phyloP scores from a whole-genome alignment of 1,284 basidiomycete genomes.

The Microbotryum scabiosae region DNA sequence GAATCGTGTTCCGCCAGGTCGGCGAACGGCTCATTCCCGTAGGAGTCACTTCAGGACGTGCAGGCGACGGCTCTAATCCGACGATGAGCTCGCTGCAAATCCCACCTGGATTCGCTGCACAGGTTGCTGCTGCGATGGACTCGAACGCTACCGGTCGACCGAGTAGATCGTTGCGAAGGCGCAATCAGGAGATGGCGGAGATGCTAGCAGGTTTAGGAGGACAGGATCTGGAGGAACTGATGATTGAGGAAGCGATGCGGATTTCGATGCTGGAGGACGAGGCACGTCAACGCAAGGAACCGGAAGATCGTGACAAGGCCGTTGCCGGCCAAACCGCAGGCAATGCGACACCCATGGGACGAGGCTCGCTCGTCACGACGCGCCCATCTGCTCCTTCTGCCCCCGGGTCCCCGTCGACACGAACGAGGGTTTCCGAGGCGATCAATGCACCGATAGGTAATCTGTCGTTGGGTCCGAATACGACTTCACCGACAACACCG shows the following conservation, averaged over 20 bases:
- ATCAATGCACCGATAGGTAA: conserved; percentile 7
- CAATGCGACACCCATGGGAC: not conserved
- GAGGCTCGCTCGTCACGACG: no score
- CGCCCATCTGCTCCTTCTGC: no score
- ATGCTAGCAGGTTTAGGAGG: conserved; percentile 21
- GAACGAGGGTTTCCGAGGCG: conserved; percentile 17
- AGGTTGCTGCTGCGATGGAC: conserved; percentile 49
- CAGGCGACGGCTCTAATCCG: conserved; percentile 48
- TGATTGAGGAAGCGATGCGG: conserved; percentile 99
- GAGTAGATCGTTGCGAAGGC: conserved; percentile 7
- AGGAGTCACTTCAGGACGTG: conserved; percentile 64
- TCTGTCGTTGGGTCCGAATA: no score
- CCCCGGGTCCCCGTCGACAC: no score
- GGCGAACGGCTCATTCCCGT: conserved; percentile 95
- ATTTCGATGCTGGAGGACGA: conserved; percentile 83
- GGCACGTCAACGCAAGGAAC: conserved; percentile 42
- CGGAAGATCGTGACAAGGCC: conserved; percentile 26
- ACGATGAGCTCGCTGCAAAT: conserved; percentile 39
- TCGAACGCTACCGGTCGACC: conserved; percentile 6
- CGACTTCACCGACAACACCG: no score
- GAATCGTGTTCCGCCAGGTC: conserved; percentile 97
- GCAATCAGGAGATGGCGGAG: conserved; percentile 24
- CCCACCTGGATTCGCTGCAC: conserved; percentile 47
- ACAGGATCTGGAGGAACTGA: conserved; percentile 53
- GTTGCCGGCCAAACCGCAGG: not conserved